phyloP scores from a whole-genome alignment of 2,329 filamentous ascomycete genomes.

The Neonectria faginata region DNA sequence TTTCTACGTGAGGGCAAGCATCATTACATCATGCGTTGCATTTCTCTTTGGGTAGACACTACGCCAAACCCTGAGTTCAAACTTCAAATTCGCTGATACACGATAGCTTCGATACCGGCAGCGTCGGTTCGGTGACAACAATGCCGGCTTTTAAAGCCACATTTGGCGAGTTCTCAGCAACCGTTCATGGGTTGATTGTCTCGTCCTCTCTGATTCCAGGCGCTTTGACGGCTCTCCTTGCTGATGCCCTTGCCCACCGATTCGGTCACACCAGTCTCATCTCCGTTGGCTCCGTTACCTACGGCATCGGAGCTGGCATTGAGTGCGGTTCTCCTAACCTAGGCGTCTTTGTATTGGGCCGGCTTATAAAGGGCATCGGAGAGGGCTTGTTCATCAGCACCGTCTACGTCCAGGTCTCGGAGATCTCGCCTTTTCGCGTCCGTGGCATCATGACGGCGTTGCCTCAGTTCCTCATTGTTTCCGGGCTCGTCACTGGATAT shows the following conservation, averaged over 20 bases:
- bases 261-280: constrained; percentile 67
- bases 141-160: constrained; percentile 64
- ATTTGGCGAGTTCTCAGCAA: constrained; percentile 65
- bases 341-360: constrained; percentile 65
- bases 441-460: constrained; percentile 64
- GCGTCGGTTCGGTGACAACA: constrained; percentile 69
- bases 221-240: constrained; percentile 69
- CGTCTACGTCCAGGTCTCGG: constrained; percentile 66
- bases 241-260: constrained; percentile 64
- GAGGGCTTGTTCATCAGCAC: constrained; percentile 68
- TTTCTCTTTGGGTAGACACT: constrained; percentile 48
- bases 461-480: constrained; percentile 64
- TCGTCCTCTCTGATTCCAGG: constrained; percentile 70
- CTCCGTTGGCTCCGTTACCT: constrained; percentile 63
- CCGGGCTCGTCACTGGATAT: constrained; percentile 66
- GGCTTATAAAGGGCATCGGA: constrained; percentile 67
- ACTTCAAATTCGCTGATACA: neutral
- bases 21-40: constrained; percentile 47
- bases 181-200: constrained; percentile 69
- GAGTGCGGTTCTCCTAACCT: constrained; percentile 53
- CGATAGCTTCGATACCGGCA: constrained; percentile 57
- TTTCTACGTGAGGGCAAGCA: constrained; percentile 47
- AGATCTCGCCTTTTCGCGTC: constrained; percentile 65
- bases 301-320: constrained; percentile 63
- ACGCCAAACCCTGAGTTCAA: accelerated